phyloP scores from a whole-genome alignment of 306 rosid genomes.

The Ormosia semicastrata region DNA sequence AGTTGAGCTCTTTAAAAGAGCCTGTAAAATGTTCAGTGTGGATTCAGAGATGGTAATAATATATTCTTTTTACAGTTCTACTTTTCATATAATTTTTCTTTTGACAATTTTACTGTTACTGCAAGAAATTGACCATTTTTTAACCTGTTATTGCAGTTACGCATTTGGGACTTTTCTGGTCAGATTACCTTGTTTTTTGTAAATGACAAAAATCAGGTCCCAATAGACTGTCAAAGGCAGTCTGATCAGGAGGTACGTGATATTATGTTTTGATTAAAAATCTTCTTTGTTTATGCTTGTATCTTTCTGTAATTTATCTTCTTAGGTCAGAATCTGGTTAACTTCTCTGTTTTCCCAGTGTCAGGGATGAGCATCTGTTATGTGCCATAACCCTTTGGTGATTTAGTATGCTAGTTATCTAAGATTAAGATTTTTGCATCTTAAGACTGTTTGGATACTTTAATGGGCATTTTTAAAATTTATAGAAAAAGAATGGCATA shows the following conservation, averaged over 20 bases:
- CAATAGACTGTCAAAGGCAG: constrained; percentile 60
- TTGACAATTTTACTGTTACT: constrained; percentile 11
- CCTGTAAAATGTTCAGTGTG: constrained; percentile 83
- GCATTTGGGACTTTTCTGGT: constrained; percentile 92
- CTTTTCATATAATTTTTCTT: background rate
- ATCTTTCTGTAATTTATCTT: constrained; percentile 2
- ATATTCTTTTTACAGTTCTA: constrained; percentile 19
- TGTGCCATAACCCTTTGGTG: constrained; percentile 4
- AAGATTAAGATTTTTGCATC: constrained; percentile 14
- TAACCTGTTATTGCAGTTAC: constrained; percentile 53
- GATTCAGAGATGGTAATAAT: constrained; percentile 84
- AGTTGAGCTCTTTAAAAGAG: constrained; percentile 75
- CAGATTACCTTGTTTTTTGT: constrained; percentile 56
- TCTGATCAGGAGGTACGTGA: constrained; percentile 77
- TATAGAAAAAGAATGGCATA: constrained; percentile 2
- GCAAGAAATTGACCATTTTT: constrained; percentile 27
- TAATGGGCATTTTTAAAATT: background rate
- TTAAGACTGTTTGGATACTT: constrained; percentile 27
- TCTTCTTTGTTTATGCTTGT: constrained; percentile 5
- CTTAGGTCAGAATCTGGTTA: background rate
- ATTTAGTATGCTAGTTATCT: constrained; percentile 6
- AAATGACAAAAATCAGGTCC: constrained; percentile 46
- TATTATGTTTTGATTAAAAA: background rate
- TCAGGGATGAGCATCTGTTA: constrained; percentile 6
- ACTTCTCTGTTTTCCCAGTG: background rate